These are phyloP conservation scores for Basidiobolus meristosporus DNA, from an alignment of 371 early-diverging fungal species.

Conservation along the genomic window DNA sequence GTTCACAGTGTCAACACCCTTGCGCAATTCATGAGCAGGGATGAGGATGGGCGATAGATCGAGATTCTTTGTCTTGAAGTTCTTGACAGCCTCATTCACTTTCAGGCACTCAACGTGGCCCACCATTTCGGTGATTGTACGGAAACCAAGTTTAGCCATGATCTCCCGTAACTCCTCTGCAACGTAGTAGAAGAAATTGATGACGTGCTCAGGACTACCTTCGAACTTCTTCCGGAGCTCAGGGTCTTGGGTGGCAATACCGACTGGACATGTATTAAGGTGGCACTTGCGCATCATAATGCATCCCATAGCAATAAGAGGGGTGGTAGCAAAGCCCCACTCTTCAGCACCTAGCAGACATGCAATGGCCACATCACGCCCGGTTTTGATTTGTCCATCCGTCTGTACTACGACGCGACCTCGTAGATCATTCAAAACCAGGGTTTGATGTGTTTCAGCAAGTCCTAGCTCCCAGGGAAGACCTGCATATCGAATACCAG, in stretches of 20 bases:
- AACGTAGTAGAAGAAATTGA: constrained; percentile 94
- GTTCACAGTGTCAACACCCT: constrained; percentile 65
- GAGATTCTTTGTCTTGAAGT: constrained; percentile 66
- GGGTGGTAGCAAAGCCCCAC: constrained; percentile 95
- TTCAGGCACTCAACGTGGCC: constrained; percentile 70
- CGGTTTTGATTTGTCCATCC: constrained; percentile 94
- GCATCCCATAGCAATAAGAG: constrained; percentile 92
- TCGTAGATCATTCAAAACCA: constrained; percentile 86
- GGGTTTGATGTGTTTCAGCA: constrained; percentile 91
- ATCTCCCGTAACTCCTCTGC: constrained; percentile 80
- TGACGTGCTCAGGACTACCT: constrained; percentile 84
- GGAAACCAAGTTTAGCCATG: constrained; percentile 89
- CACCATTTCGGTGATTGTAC: constrained; percentile 85
- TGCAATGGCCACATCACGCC: constrained; percentile 86
- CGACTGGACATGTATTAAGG: constrained; percentile 90
- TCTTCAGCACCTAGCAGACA: constrained; percentile 94
- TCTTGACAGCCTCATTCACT: constrained; percentile 47
- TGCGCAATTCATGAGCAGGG: constrained; percentile 71
- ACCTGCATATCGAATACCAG: constrained; percentile 94
- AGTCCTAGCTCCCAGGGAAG: constrained; percentile 94
- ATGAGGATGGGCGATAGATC: constrained; percentile 74
- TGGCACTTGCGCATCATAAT: constrained; percentile 89
- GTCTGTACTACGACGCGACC: constrained; percentile 89
- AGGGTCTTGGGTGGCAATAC: constrained; percentile 94
- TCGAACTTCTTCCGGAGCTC: constrained; percentile 81